Evolutionary conservation across 345 rosid genomes (phyloP).

Genomic region (Cardamine occulta): DNA sequence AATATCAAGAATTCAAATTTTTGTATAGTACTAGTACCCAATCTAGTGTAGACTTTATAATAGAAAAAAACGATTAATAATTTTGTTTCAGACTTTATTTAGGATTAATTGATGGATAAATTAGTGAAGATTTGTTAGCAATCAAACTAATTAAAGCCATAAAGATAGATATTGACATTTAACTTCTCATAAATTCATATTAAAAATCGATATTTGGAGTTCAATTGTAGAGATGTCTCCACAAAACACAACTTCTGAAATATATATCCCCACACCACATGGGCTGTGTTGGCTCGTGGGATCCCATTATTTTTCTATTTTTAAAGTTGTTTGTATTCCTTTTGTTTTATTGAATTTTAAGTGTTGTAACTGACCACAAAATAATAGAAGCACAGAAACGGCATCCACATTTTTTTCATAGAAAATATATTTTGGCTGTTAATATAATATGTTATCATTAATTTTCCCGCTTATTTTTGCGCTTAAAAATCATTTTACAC

Average conservation of each 20-base stretch:
- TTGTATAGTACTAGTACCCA: too few relatives aligned
- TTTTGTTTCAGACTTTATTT: neutral
- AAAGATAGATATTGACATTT: constrained; percentile 1
- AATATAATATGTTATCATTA: neutral
- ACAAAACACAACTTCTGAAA: constrained; percentile 36
- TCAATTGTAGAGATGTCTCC: constrained; percentile 41
- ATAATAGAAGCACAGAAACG: neutral
- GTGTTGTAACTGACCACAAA: neutral
- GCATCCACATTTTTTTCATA: neutral
- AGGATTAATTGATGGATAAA: neutral
- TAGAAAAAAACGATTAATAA: neutral
- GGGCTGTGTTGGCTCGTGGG: constrained; percentile 39
- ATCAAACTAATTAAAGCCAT: neutral
- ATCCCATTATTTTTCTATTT: constrained; percentile 23
- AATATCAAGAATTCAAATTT: too few relatives aligned
- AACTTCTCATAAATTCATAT: constrained; percentile 17
- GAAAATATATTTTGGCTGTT: neutral
- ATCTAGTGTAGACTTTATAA: too few relatives aligned
- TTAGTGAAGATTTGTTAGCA: neutral
- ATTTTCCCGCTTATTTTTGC: neutral
- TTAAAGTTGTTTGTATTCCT: constrained; percentile 12
- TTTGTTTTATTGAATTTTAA: constrained; percentile 4
- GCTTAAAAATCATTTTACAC: neutral
- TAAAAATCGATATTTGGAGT: neutral
- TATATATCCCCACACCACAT: constrained; percentile 41